Evolutionary conservation across 2,329 filamentous ascomycete species (phyloP).

Genomic region (Pseudodiploospora longispora): DNA sequence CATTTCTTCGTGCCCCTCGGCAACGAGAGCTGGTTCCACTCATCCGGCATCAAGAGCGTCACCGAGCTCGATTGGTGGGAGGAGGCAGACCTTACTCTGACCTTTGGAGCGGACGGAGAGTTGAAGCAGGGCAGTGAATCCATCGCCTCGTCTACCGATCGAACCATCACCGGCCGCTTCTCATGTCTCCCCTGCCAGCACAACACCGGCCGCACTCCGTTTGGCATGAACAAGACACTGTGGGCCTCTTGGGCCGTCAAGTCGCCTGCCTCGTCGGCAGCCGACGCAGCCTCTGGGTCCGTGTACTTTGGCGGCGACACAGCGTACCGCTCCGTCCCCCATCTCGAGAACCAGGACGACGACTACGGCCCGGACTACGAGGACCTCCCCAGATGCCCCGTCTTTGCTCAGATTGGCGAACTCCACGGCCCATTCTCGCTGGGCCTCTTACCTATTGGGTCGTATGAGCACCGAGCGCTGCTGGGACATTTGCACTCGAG

Average conservation of each 20-base stretch:
- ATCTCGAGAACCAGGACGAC: conserved; percentile 48
- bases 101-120: background rate
- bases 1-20: conserved; percentile 78
- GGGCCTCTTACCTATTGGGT: conserved; percentile 79
- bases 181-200: conserved; percentile 76
- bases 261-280: conserved; percentile 42
- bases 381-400: conserved; percentile 61
- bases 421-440: conserved; percentile 74
- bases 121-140: background rate
- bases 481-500: conserved; percentile 73
- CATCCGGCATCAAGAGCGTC: conserved; percentile 58
- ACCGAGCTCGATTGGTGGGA: conserved; percentile 92
- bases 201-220: conserved; percentile 53
- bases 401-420: conserved; percentile 69
- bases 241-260: conserved; percentile 75
- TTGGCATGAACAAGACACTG: conserved; percentile 62
- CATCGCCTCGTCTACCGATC: no score
- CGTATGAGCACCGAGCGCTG: conserved; percentile 61
- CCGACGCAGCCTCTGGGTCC: conserved; percentile 27
- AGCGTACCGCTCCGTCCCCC: conserved; percentile 67
- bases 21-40: conserved; percentile 66
- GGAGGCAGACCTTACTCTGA: conserved; percentile 55
- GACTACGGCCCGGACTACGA: conserved; percentile 60
- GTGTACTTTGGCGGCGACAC: conserved; percentile 78
- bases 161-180: conserved; percentile 54